Base-by-base conservation (phyloP, 352 stramenopile genomes). In the Saprolegnia parasitica region DNA sequence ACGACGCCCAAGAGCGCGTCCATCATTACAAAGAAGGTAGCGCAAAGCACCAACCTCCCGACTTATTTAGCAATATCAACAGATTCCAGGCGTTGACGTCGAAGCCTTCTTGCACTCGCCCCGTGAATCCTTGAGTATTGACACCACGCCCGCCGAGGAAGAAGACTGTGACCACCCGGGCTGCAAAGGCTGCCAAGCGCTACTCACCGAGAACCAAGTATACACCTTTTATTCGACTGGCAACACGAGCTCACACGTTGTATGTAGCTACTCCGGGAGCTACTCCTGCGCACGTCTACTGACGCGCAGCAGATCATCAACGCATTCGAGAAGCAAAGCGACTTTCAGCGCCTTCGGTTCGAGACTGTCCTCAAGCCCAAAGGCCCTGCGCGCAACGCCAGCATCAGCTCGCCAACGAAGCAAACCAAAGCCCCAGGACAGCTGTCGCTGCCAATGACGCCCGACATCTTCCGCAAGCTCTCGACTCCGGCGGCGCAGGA, bases 231-330 rank as follows among this genome's bases (percentile, higher is more conserved):
- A 35, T 35, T 35, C 29, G 29, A 35, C 29, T 35, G 29, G 42
- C 42, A 49, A n/a, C 42, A 2, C 10, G 10, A 49, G 10, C 13
- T n/a, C 42, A 49, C 1, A 49, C 1, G 4, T 49, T n/a, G 18
- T n/a, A 21, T 54, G 13, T 61, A 70, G 63, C 47, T 70, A 5
- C 63, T 70, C 4, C 11, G 63, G 11, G 63, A 70, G 1, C 54
- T 70, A 3, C 63, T 70, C 4, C 63, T 70, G 9, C 63, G 63
- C 20, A 70, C 63, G 21, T 70, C 63, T 4, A 58, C 63, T 4
- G 63, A 70, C 26, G 63, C 63, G 18, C 63, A 70, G 23, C 50
- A 63, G 45, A 62, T 70, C 21, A 70, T 70, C 45, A 29, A 70
- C 23, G 23, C 63, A 10, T 70, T 70, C 32, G 63, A 70, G 20